Percentiles rank a stretch among this genome's conserved stretches.
Evolutionary conservation across 768 basidiomycete species (phyloP).

Genomic region (Coprinopsis marcescibilis): DNA sequence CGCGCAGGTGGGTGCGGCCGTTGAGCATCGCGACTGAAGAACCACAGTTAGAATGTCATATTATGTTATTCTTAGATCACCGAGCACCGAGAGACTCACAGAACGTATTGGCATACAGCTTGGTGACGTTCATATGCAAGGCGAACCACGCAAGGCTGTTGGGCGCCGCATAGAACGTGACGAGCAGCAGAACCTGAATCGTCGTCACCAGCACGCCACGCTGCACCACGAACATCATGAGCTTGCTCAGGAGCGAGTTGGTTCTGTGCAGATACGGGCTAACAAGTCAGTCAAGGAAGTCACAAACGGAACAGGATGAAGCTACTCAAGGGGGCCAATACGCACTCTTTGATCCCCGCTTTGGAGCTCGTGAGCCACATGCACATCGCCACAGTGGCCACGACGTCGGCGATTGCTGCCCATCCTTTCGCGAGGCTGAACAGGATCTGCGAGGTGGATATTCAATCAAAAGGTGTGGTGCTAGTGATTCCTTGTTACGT

Average conservation of each 20-base stretch:
- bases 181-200: constrained; percentile 34
- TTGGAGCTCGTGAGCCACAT: constrained; percentile 29
- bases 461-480: not conserved
- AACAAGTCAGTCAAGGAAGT: not conserved
- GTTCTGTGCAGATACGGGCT: constrained; percentile 26
- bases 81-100: constrained; percentile 32
- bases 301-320: not conserved
- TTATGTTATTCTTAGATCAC: not conserved
- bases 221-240: constrained; percentile 36
- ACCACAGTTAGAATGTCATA: not conserved
- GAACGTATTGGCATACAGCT: constrained; percentile 44
- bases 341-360: constrained; percentile 34
- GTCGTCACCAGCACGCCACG: constrained; percentile 40
- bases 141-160: constrained; percentile 37
- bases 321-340: constrained; percentile 2
- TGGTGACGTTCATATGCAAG: constrained; percentile 43
- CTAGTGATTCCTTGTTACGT: constrained; percentile 12
- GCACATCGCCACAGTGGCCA: constrained; percentile 42
- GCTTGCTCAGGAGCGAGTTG: constrained; percentile 30
- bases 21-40: constrained; percentile 27
- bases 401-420: constrained; percentile 35
- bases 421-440: constrained; percentile 42
- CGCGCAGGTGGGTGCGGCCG: constrained; percentile 9
- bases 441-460: constrained; percentile 25
- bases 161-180: constrained; percentile 35